Conservation (phyloP, 2,329 filamentous ascomycete species). For the Pseudopithomyces maydicus region DNA sequence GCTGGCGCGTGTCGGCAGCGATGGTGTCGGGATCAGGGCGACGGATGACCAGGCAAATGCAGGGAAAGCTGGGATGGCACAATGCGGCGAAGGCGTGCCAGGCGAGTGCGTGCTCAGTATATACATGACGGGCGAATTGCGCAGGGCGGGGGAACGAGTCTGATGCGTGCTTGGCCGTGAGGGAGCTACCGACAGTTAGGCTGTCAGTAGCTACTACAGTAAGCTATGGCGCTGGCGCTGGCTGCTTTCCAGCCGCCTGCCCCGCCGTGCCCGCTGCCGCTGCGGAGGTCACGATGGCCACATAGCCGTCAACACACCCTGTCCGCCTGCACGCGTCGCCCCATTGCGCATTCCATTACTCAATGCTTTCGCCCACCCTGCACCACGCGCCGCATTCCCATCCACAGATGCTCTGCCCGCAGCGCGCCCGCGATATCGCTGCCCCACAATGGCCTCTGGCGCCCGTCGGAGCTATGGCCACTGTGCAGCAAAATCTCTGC, state of each 20-base stretch:
- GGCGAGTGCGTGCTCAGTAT: not conserved
- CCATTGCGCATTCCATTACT: not conserved
- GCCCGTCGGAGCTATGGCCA: slow-evolving; percentile 14
- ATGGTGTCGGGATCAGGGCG: not conserved
- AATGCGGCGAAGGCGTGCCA: not conserved
- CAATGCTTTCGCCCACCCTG: not conserved
- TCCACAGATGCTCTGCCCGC: not conserved
- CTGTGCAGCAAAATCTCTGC: slow-evolving; percentile 18
- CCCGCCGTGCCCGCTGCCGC: not conserved
- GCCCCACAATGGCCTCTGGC: too few species aligned
- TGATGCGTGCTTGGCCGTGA: not conserved
- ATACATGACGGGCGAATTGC: slow-evolving; percentile 1
- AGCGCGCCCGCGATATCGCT: not conserved
- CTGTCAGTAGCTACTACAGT: too few species aligned
- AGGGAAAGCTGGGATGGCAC: not conserved
- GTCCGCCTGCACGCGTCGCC: not conserved
- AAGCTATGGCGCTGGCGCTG: too few species aligned
- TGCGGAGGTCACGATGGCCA: slow-evolving; percentile 3
- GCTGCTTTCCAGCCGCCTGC: not conserved
- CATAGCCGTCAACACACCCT: too few species aligned
- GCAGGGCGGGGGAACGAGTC: slow-evolving; percentile 1
- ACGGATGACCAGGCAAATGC: not conserved
- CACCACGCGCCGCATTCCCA: not conserved
- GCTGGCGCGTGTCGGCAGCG: not conserved
- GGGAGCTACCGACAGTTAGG: too few species aligned